These are phyloP conservation scores for Macrolepiota fuliginosa DNA, from an alignment of 768 basidiomycete genomes.

Conservation along the genomic window DNA sequence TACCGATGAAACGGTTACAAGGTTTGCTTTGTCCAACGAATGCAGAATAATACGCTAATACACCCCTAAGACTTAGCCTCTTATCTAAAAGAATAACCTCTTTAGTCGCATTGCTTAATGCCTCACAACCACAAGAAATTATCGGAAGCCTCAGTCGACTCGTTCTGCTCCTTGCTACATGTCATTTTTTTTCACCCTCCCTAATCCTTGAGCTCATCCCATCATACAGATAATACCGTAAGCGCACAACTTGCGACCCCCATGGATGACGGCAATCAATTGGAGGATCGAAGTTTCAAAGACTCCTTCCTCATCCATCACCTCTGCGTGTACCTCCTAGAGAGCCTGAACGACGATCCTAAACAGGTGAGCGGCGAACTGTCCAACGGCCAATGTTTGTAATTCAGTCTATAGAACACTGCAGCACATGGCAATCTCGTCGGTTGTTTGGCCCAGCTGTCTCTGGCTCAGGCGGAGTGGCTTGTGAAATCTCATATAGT, in stretches of 20 bases:
- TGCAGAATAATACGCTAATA: background rate
- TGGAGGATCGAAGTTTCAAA: slow-evolving; percentile 23
- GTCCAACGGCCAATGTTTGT: background rate
- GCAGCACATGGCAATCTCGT: slow-evolving; percentile 32
- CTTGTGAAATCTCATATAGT: slow-evolving; percentile 45
- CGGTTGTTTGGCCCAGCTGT: slow-evolving; percentile 39
- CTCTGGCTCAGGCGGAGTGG: slow-evolving; percentile 36
- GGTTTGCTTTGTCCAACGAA: slow-evolving; percentile 21
- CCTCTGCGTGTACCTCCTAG: slow-evolving; percentile 46
- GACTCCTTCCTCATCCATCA: slow-evolving; percentile 43
- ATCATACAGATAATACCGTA: slow-evolving; percentile 37
- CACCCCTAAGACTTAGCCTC: slow-evolving; percentile 30
- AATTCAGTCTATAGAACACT: slow-evolving; percentile 11
- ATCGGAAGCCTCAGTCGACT: slow-evolving; percentile 46
- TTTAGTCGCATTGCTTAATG: slow-evolving; percentile 46
- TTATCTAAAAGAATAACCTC: slow-evolving; percentile 39
- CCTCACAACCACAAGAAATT: slow-evolving; percentile 50
- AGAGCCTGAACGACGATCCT: slow-evolving; percentile 33
- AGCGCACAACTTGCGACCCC: slow-evolving; percentile 40
- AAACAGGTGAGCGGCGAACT: slow-evolving; percentile 32
- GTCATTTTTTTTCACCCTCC: slow-evolving; percentile 34
- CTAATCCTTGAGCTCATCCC: background rate
- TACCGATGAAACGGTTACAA: slow-evolving; percentile 38
- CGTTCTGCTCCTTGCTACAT: slow-evolving; percentile 51
- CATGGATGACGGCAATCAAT: background rate